Evolutionary conservation across 1,284 basidiomycete species (phyloP), one percentile per base, ranked within the genome.

Genomic region (Ustilago tritici): DNA sequence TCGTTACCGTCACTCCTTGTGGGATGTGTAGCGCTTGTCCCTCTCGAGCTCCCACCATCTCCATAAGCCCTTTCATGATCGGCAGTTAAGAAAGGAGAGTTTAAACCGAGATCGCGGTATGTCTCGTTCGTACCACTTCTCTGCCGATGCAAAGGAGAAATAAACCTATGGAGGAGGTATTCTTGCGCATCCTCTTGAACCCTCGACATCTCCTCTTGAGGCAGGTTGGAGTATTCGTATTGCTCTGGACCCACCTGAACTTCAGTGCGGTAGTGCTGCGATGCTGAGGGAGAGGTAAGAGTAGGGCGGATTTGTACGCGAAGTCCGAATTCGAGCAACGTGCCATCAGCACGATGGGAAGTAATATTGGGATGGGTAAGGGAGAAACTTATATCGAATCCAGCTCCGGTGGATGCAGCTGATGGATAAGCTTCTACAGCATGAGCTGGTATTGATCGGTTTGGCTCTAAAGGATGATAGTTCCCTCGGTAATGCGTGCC

Each of bases 301-400:
- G 43, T 57, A 0, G 70, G 70, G 40, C 54, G 64, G 61, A 72
- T 57, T 10, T 40, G 40, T 8, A 75, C 60, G 5, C 60, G 66
- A 17, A 75, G 17, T 2, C 64, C 73, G 28, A 76, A 64, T 32
- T 76, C 73, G 31, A 76, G 15, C 31, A 76, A 34, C 7, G 60
- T 61, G 10, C 64, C 67, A 7, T 32, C 11, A 15, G 47, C 34
- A 14, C 36, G 17, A 34, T 60, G 43, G 15, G 64, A 49, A 3
- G 64, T 40, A 23, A 70, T 35, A 31, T 49, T 61, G 2, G 73
- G 73, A 38, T 67, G 53, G 15, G 36, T 40, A 12, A 76, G 56
- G 34, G 63, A 47, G 14, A 76, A 76, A 52, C 67, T 76, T 56
- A 76, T 63, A n/a, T 76, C 73, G 19, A 76, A 68, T 19, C 61